These are phyloP conservation scores for Debaryomyces robertsiae DNA, from an alignment of 1,139 yeast species.

Conservation along the genomic window DNA sequence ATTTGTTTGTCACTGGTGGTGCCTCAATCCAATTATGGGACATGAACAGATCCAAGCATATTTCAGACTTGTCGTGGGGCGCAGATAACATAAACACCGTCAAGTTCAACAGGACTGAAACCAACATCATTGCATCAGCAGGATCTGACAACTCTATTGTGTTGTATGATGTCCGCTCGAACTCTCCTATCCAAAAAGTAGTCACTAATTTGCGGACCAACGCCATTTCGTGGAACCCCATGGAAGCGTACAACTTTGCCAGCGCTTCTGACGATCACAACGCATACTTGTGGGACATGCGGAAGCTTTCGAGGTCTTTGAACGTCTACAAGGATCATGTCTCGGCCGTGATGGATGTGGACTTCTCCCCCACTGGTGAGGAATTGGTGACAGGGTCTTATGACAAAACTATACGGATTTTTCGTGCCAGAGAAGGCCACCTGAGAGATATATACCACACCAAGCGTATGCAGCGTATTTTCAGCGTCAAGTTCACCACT, in stretches of 20 bases:
- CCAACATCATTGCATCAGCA: slow-evolving; percentile 84
- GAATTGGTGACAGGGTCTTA: slow-evolving; percentile 95
- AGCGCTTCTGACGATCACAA: slow-evolving; percentile 95
- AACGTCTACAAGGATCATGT: slow-evolving; percentile 95
- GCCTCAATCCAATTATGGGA: slow-evolving; percentile 91
- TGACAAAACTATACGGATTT: slow-evolving; percentile 89
- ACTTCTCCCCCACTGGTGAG: slow-evolving; percentile 95
- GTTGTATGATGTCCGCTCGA: slow-evolving; percentile 88
- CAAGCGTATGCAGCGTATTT: slow-evolving; percentile 94
- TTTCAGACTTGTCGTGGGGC: slow-evolving; percentile 88
- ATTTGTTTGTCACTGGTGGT: slow-evolving; percentile 89
- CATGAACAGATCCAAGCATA: slow-evolving; percentile 71
- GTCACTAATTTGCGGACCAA: slow-evolving; percentile 83
- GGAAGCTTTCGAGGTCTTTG: slow-evolving; percentile 75
- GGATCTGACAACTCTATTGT: slow-evolving; percentile 93
- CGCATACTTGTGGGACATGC: slow-evolving; percentile 93
- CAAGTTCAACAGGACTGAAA: slow-evolving; percentile 86
- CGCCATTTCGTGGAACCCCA: slow-evolving; percentile 93
- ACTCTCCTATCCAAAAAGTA: slow-evolving; percentile 88
- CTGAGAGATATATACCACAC: slow-evolving; percentile 95
- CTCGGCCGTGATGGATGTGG: slow-evolving; percentile 92
- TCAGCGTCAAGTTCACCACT: slow-evolving; percentile 80
- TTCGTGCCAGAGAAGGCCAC: slow-evolving; percentile 77
- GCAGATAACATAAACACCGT: slow-evolving; percentile 86
- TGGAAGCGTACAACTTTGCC: slow-evolving; percentile 94